Evolutionary conservation across 1,284 basidiomycete genomes (phyloP), one percentile per base, ranked within the genome.

Genomic region (Rhodotorula mucilaginosa): DNA sequence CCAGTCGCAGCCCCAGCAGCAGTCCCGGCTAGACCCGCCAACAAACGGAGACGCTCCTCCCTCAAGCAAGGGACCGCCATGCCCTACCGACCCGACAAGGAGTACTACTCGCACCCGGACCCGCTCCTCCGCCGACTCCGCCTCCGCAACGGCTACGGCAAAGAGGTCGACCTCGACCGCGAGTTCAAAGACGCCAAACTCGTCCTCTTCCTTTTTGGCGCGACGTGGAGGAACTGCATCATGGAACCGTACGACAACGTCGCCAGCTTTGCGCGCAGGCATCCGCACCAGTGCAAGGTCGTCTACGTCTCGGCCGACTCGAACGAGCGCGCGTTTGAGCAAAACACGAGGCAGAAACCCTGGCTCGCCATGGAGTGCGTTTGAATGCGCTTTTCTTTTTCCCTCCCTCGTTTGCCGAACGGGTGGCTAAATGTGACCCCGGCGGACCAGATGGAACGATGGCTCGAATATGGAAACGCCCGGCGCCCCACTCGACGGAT

Each of bases 221-320:
- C 70, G 6, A 72, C 60, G 21, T 74, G 76, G 74, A 58, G 69
- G 4, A 69, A 69, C 21, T 60, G 51, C 18, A 46, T 54, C n/a
- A 23, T 47, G 18, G 71, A 74, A n/a, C 69, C 73, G 47, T 76
- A 61, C 59, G 58, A 74, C 16, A 54, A 65, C 47, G 80, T 81
- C 48, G 63, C 69, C 1, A 67, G 78, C 8, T 79, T 82, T 23
- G 78, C 79, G 58, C 61, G 74, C 10, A 19, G 58, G 15, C 79
- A 80, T 58, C 78, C 79, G 7, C 79, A 81, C 66, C 80, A 79
- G 62, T 78, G 79, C 73, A 81, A 81, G 70, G 75, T 79, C 48
- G 66, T 82, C 61, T 82, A 81, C 66, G 79, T 81, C 29, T 80
- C 78, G 54, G 78, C 81, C 52, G 82, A 82, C 67, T 75, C 79